Percentiles rank a stretch among this genome's conserved stretches.
phyloP scores from a whole-genome alignment of 2,329 filamentous ascomycete genomes.

The Coniella vitis region DNA sequence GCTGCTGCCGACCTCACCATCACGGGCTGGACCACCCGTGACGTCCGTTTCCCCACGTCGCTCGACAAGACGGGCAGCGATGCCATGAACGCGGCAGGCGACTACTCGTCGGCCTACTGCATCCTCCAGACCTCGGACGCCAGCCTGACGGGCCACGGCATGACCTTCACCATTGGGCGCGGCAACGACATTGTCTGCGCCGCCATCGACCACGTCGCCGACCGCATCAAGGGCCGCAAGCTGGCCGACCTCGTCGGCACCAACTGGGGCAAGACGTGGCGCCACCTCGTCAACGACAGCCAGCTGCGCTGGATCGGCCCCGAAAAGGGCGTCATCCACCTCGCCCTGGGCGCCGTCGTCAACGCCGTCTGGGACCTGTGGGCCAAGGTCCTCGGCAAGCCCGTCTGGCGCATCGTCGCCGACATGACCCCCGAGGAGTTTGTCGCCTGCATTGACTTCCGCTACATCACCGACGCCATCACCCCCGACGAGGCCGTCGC shows the following conservation, averaged over 20 bases:
- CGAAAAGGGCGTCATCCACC: constrained; percentile 90
- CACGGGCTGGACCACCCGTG: constrained; percentile 63
- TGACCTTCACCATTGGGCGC: constrained; percentile 82
- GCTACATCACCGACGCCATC: constrained; percentile 90
- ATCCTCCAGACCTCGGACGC: constrained; percentile 73
- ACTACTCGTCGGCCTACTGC: constrained; percentile 93
- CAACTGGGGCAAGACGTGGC: constrained; percentile 85
- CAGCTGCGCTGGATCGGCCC: constrained; percentile 92
- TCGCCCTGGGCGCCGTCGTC: constrained; percentile 80
- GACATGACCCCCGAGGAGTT: constrained; percentile 88
- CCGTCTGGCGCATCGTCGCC: constrained; percentile 82
- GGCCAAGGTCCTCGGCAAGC: constrained; percentile 80
- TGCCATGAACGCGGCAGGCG: constrained; percentile 91
- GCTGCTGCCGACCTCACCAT: constrained; percentile 53
- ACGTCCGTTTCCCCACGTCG: constrained; percentile 82
- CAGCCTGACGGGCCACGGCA: constrained; percentile 64
- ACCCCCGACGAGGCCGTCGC: constrained; percentile 75
- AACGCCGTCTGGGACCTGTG: constrained; percentile 96
- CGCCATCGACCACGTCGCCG: constrained; percentile 71
- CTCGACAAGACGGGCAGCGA: constrained; percentile 94
- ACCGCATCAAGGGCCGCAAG: constrained; percentile 67
- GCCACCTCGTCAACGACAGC: constrained; percentile 82
- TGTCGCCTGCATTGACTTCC: constrained; percentile 84
- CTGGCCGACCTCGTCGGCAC: constrained; percentile 64
- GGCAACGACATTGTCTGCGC: constrained; percentile 90